A percentile compares a stretch with the other conserved stretches of the same genome.
These are phyloP conservation scores for Trichosanthes truncata DNA, from an alignment of 306 rosid species.

Conservation along the genomic window DNA sequence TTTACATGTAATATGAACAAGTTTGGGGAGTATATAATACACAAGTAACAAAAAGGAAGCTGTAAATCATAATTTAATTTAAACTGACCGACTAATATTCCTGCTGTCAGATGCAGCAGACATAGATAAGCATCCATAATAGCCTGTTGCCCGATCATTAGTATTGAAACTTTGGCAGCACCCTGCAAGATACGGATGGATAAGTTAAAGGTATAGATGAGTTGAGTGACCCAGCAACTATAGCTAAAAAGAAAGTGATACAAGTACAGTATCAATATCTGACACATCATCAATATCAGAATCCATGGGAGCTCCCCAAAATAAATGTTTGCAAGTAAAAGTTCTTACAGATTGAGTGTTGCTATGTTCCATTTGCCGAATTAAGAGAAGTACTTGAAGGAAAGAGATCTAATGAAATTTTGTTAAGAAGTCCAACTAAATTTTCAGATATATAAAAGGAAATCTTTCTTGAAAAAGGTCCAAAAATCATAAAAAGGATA, in stretches of 20 bases:
- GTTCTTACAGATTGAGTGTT: slow-evolving; percentile 88
- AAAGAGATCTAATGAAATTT: slow-evolving; percentile 61
- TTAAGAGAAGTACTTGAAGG: slow-evolving; percentile 92
- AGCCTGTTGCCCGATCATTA: slow-evolving; percentile 96
- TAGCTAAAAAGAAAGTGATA: not conserved
- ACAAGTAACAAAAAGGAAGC: not conserved
- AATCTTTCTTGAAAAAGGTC: not conserved
- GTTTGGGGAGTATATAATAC: not conserved
- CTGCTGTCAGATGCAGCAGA: slow-evolving; percentile 92
- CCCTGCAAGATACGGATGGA: slow-evolving; percentile 44
- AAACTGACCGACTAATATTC: slow-evolving; percentile 81
- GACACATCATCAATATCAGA: not conserved
- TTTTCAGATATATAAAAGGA: slow-evolving; percentile 15
- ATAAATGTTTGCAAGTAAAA: slow-evolving; percentile 6
- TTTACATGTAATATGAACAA: not conserved
- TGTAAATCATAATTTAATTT: not conserved
- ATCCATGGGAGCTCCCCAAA: not conserved
- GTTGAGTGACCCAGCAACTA: not conserved
- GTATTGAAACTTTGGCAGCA: slow-evolving; percentile 91
- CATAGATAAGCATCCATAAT: slow-evolving; percentile 99
- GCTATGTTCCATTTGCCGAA: slow-evolving; percentile 99
- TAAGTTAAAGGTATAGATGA: not conserved
- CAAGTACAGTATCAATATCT: not conserved
- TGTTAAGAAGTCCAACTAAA: slow-evolving; percentile 39
- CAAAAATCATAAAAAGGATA: slow-evolving; percentile 42